These are phyloP conservation scores for Oryza meyeriana DNA, from an alignment of 176 grass and related monocot genomes.

Conservation along the genomic window DNA sequence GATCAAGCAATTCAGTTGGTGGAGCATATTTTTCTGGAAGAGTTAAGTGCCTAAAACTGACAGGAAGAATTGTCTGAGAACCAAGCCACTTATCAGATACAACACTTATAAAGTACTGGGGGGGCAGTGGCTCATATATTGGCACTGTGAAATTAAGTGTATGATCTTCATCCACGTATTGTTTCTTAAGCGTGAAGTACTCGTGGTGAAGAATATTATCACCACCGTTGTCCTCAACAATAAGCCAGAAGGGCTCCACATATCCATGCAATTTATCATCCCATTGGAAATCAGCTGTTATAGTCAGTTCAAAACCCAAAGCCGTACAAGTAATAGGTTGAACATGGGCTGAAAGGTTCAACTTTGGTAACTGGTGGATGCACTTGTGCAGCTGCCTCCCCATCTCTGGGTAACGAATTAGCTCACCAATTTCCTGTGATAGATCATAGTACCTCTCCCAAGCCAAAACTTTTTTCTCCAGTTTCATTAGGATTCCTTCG, in stretches of 20 bases:
- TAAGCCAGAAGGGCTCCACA: slow-evolving; percentile 96
- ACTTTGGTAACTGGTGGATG: slow-evolving; percentile 91
- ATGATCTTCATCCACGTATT: slow-evolving; percentile 93
- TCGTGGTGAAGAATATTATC: slow-evolving; percentile 97
- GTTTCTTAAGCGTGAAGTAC: slow-evolving; percentile 97
- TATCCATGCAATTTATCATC: slow-evolving; percentile 93
- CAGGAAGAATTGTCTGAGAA: slow-evolving; percentile 92
- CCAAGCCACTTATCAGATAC: slow-evolving; percentile 97
- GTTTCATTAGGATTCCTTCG: slow-evolving; percentile 95
- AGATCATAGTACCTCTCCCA: slow-evolving; percentile 94
- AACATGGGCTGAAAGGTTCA: slow-evolving; percentile 91
- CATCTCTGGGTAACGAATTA: slow-evolving; percentile 72
- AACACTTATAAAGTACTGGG: slow-evolving; percentile 93
- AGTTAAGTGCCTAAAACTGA: slow-evolving; percentile 95
- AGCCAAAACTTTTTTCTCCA: slow-evolving; percentile 90
- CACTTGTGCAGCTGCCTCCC: slow-evolving; percentile 79
- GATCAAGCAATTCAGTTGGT: slow-evolving; percentile 93
- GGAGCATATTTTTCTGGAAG: slow-evolving; percentile 95
- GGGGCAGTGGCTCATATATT: slow-evolving; percentile 88
- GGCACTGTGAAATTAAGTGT: slow-evolving; percentile 89
- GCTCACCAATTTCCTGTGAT: slow-evolving; percentile 91
- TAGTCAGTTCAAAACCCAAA: slow-evolving; percentile 81
- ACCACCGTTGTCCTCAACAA: slow-evolving; percentile 99
- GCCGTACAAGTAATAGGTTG: slow-evolving; percentile 83
- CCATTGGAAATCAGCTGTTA: slow-evolving; percentile 95